Conservation (phyloP, 2,329 filamentous ascomycete genomes). For the Penicillium sp. region DNA sequence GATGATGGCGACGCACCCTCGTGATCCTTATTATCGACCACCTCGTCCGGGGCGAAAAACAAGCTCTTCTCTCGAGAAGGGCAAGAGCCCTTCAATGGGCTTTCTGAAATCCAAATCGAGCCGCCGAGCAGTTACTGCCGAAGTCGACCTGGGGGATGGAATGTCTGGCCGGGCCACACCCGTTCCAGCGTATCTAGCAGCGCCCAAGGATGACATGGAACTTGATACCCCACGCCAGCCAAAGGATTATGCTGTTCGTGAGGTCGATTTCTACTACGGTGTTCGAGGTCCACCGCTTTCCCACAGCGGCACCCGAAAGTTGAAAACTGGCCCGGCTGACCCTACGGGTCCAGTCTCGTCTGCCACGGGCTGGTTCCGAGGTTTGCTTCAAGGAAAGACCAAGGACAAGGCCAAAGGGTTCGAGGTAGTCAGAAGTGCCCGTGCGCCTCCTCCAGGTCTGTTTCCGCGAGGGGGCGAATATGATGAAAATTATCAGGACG, state of each 20-base stretch:
- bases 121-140: constrained; percentile 32
- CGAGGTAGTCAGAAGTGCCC: constrained; percentile 86
- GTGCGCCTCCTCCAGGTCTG: constrained; percentile 76
- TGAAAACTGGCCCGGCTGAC: constrained; percentile 92
- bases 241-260: constrained; percentile 87
- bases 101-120: constrained; percentile 39
- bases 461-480: constrained; percentile 56
- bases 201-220: constrained; percentile 55
- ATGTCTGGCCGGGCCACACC: constrained; percentile 50
- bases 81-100: constrained; percentile 40
- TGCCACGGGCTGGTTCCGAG: constrained; percentile 84
- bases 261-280: constrained; percentile 96
- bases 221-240: constrained; percentile 50
- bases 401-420: constrained; percentile 97
- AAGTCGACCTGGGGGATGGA: constrained; percentile 38
- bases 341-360: constrained; percentile 88
- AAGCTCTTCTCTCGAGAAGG: constrained; percentile 46
- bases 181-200: constrained; percentile 55
- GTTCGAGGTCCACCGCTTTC: constrained; percentile 85
- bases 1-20: constrained; percentile 49
- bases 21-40: constrained; percentile 86
- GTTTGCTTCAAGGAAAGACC: constrained; percentile 75
- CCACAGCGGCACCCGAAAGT: constrained; percentile 73
- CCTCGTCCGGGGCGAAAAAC: constrained; percentile 70
- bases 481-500: constrained; percentile 63